phyloP scores from a whole-genome alignment of 805 yeast genomes.

The Komagataella phaffii region DNA sequence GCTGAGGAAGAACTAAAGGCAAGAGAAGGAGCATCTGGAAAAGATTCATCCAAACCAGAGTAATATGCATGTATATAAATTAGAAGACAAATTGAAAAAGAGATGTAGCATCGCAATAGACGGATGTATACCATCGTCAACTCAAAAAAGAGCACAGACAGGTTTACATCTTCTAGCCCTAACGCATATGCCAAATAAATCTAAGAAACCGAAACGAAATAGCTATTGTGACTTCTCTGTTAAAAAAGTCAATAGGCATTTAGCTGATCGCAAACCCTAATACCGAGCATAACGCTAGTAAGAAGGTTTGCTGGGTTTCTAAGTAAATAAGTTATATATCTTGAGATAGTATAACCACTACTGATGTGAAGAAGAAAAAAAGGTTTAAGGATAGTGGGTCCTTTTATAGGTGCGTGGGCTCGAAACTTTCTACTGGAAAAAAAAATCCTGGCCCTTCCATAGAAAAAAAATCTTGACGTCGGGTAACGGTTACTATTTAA shows the following conservation, averaged over 20 bases:
- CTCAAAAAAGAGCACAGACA: constrained; percentile 13
- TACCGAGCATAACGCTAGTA: constrained; percentile 29
- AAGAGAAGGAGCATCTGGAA: constrained; percentile 8
- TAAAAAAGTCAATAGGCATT: constrained; percentile 58
- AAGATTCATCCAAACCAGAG: constrained; percentile 3
- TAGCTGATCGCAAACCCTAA: constrained; percentile 42
- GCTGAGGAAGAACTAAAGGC: constrained; percentile 27
- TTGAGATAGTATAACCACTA: constrained; percentile 73
- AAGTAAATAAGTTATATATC: constrained; percentile 41
- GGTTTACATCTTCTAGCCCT: constrained; percentile 18
- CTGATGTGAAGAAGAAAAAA: constrained; percentile 40
- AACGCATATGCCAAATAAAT: constrained; percentile 25
- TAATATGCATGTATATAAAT: constrained; percentile 1
- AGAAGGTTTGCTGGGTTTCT: constrained; percentile 27
- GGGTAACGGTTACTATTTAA: background rate
- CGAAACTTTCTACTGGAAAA: background rate
- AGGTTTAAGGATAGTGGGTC: constrained; percentile 7
- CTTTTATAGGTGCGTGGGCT: background rate
- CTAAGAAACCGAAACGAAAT: constrained; percentile 75
- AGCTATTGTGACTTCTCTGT: constrained; percentile 60
- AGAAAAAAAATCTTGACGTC: background rate
- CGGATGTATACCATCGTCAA: constrained; percentile 20
- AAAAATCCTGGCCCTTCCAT: background rate
- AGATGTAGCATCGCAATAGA: constrained; percentile 41
- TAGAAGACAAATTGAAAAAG: background rate